Percentiles rank a stretch among this genome's conserved stretches.
Evolutionary conservation across 2,329 filamentous ascomycete species (phyloP).

Genomic region (Catunica adiposa): DNA sequence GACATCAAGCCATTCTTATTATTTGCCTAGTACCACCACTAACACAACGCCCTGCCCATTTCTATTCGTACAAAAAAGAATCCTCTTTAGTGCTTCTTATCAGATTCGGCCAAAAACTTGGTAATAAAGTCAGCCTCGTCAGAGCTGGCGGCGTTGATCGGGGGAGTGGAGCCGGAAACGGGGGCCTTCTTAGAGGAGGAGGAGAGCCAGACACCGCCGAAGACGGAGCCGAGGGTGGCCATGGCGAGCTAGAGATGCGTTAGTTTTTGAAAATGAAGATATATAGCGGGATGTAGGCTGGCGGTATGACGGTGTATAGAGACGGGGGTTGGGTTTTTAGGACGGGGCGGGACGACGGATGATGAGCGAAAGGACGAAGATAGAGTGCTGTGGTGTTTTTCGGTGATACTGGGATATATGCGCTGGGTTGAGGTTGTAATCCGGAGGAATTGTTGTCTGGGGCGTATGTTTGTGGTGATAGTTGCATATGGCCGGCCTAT

Average conservation of each 20-base stretch:
- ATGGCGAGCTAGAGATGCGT: conserved; percentile 32
- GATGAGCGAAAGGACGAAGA: too few relatives aligned
- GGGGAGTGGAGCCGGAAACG: conserved; percentile 32
- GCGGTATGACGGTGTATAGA: conserved; percentile 1
- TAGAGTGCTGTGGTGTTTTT: not conserved
- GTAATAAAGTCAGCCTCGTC: conserved; percentile 47
- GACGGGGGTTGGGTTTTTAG: not conserved
- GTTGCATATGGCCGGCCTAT: not conserved
- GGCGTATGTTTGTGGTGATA: not conserved
- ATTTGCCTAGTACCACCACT: not conserved
- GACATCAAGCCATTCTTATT: not conserved
- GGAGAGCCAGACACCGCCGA: conserved; percentile 31
- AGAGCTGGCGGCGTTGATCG: conserved; percentile 44
- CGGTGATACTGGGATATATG: not conserved
- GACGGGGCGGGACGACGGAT: not conserved
- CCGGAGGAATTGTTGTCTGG: too few relatives aligned
- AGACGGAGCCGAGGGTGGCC: conserved; percentile 35
- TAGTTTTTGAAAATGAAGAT: conserved; percentile 14
- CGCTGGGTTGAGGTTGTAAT: too few relatives aligned
- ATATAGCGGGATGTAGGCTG: not conserved
- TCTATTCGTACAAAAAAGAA: not conserved
- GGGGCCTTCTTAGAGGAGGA: conserved; percentile 28
- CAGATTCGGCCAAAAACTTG: conserved; percentile 30
- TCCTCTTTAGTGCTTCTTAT: conserved; percentile 14
- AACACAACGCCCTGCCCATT: not conserved